Percentiles rank a stretch among this genome's conserved stretches.
These are phyloP conservation scores for Ramalina intermedia DNA, from an alignment of 495 filamentous ascomycete species.

Conservation along the genomic window DNA sequence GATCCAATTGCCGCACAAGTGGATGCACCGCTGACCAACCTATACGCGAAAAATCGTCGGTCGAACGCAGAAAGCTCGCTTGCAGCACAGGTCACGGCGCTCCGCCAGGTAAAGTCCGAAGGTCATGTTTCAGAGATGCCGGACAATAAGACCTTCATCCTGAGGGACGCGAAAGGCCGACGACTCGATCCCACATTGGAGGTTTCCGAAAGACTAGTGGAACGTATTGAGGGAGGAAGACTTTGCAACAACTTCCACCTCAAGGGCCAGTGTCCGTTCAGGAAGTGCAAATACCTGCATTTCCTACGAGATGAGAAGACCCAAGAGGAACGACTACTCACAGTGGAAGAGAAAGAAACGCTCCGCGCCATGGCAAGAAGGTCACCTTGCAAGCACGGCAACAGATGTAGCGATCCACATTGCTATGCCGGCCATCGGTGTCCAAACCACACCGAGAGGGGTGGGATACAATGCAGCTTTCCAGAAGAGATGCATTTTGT, in stretches of 20 bases:
- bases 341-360: not conserved
- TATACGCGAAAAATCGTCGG: too few relatives aligned
- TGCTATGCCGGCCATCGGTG: not conserved
- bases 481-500: slow-evolving; percentile 1
- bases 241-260: not conserved
- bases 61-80: not conserved
- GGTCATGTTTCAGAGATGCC: not conserved
- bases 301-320: not conserved
- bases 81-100: not conserved
- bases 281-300: slow-evolving; percentile 2
- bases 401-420: not conserved
- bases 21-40: too few relatives aligned
- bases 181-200: not conserved
- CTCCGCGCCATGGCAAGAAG: not conserved
- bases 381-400: not conserved
- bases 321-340: not conserved
- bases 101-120: not conserved
- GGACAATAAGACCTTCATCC: not conserved
- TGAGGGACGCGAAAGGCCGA: not conserved
- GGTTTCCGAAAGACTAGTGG: not conserved
- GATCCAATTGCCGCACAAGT: too few relatives aligned
- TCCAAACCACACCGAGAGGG: not conserved
- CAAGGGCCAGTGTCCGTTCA: not conserved
- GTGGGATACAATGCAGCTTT: not conserved
- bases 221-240: not conserved